Evolutionary conservation across 306 rosid species (phyloP).

Genomic region (Psophocarpus tetragonolobus): DNA sequence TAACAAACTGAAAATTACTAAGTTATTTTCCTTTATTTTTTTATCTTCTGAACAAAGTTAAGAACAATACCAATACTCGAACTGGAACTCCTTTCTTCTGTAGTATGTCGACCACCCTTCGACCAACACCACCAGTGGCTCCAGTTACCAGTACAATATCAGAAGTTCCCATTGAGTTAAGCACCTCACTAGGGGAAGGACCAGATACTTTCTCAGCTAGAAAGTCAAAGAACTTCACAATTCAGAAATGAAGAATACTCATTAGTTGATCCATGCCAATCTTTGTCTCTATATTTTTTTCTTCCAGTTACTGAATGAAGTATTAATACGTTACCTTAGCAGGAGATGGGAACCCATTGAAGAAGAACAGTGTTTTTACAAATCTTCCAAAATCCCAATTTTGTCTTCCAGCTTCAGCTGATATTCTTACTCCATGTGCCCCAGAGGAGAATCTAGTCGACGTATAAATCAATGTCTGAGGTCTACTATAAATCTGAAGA

Average conservation of each 20-base stretch:
- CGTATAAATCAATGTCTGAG: conserved; percentile 40
- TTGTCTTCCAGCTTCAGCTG: conserved; percentile 64
- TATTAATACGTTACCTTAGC: conserved; percentile 80
- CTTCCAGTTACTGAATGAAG: not conserved
- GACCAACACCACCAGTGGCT: conserved; percentile 97
- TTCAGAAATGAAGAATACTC: conserved; percentile 46
- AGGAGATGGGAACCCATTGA: conserved; percentile 85
- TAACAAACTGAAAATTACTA: not conserved
- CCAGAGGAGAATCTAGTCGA: conserved; percentile 43
- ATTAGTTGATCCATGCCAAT: conserved; percentile 47
- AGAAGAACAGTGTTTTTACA: conserved; percentile 70
- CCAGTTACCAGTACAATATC: conserved; percentile 88
- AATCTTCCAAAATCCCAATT: conserved; percentile 89
- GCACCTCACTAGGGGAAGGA: conserved; percentile 59
- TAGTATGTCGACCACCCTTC: conserved; percentile 79
- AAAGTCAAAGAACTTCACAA: conserved; percentile 78
- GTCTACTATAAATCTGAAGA: conserved; percentile 61
- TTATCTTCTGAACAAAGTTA: conserved; percentile 17
- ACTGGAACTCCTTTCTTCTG: conserved; percentile 80
- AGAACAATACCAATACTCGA: conserved; percentile 70
- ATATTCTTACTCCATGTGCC: conserved; percentile 39
- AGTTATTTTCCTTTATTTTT: not conserved
- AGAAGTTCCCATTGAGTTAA: conserved; percentile 64
- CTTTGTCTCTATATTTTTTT: not conserved
- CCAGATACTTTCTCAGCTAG: conserved; percentile 64